Evolutionary conservation across 2,329 filamentous ascomycete genomes (phyloP).

Genomic region (Apiospora koreana): DNA sequence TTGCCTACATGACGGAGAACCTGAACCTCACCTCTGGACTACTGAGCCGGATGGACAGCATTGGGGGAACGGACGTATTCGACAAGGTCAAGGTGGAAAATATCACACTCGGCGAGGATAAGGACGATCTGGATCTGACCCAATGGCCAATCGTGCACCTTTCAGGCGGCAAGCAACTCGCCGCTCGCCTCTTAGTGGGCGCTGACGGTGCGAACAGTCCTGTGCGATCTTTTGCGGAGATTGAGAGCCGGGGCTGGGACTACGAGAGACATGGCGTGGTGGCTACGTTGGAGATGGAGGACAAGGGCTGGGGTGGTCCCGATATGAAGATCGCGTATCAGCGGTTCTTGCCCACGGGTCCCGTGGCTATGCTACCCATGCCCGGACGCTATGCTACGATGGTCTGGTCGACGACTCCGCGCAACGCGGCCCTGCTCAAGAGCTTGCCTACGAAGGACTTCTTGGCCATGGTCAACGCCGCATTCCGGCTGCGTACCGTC

Average conservation of each 20-base stretch:
- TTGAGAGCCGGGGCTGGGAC: conserved; percentile 87
- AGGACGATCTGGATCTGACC: conserved; percentile 72
- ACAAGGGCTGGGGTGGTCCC: conserved; percentile 54
- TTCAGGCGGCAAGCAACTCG: conserved; percentile 65
- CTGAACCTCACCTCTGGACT: conserved; percentile 81
- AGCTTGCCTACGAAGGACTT: conserved; percentile 73
- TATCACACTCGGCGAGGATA: conserved; percentile 74
- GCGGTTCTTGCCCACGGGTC: conserved; percentile 89
- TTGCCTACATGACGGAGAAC: conserved; percentile 98
- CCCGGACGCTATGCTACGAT: conserved; percentile 81
- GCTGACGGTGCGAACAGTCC: conserved; percentile 95
- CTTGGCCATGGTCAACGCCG: conserved; percentile 86
- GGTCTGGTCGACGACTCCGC: conserved; percentile 91
- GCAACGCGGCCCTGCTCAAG: conserved; percentile 78
- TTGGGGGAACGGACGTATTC: conserved; percentile 70
- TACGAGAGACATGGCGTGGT: conserved; percentile 90
- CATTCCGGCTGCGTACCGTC: conserved; percentile 77
- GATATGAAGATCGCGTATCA: conserved; percentile 82
- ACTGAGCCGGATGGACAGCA: conserved; percentile 67
- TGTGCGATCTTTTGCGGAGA: conserved; percentile 85
- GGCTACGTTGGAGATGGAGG: conserved; percentile 77
- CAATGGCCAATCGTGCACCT: conserved; percentile 86
- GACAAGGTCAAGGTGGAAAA: conserved; percentile 76
- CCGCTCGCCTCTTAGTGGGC: conserved; percentile 83
- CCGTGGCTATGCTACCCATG: conserved; percentile 86